A percentile compares a stretch with the other conserved stretches of the same genome.
Conservation (phyloP, 495 filamentous ascomycete genomes). For the Tuber microsphaerosporum region DNA sequence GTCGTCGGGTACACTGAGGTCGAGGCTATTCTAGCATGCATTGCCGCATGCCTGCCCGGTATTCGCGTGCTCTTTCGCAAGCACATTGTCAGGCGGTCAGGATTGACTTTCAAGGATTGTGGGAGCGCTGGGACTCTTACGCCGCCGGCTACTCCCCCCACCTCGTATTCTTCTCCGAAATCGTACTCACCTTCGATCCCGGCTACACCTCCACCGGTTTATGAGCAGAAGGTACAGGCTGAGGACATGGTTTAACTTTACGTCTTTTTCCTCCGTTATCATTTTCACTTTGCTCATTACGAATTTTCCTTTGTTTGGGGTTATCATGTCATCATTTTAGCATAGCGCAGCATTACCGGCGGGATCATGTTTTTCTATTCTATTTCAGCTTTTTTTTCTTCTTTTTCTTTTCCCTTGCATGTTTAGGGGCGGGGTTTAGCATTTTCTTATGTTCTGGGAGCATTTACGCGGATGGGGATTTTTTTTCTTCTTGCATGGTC, state of each 20-base stretch:
- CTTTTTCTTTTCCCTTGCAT: neutral
- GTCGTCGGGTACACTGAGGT: neutral
- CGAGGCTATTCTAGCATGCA: neutral
- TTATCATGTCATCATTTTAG: neutral
- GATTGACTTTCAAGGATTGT: neutral
- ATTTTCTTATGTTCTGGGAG: neutral
- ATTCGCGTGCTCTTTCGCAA: constrained; percentile 2
- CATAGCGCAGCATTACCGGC: neutral
- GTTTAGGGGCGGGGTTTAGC: neutral
- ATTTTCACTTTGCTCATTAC: neutral
- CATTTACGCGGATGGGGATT: neutral
- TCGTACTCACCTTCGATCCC: neutral
- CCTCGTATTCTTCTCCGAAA: neutral
- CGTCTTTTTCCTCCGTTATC: neutral
- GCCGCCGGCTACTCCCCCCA: neutral
- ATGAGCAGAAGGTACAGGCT: neutral
- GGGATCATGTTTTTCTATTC: neutral
- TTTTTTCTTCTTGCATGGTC: neutral
- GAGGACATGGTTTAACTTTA: neutral
- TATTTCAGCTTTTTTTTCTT: neutral
- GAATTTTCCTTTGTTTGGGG: neutral
- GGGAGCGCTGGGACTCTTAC: neutral
- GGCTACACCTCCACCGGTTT: neutral
- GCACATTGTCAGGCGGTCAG: neutral
- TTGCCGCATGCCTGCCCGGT: neutral